Base-by-base conservation (phyloP, 2,329 filamentous ascomycete species). In the Pestalotiopsis sp. region DNA sequence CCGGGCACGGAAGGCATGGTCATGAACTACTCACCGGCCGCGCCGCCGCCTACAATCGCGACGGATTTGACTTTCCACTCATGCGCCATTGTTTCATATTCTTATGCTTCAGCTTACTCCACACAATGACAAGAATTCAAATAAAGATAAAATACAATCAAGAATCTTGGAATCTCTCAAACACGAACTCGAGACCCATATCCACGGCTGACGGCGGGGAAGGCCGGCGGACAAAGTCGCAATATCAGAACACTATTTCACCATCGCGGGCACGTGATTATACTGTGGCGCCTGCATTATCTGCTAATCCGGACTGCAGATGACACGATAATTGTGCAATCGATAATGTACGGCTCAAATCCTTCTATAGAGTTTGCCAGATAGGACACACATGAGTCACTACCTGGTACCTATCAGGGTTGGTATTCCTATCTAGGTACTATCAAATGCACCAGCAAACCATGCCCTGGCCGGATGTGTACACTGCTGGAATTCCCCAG, bases 41-140 rank as follows among this genome's bases (percentile, higher is more conserved):
- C 81, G 27, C 83, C 82, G 4, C 82, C 83, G 7, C 83, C 82
- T 61, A 84, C 80, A 41, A 84, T 77, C 23, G 82, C 81, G 5
- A 84, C 80, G 2, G 82, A 82, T 69, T 75, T 80, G 66, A 82
- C 78, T 13, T 69, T 70, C 67, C 70, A 71, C 20, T 75, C 69
- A 60, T 67, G 71, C 36, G 68, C 71, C 27, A 73, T 72, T 25
- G 38, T 67, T 60, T 31, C 31, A 57, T 62, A 58, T 56, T 66
- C 59, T n/a, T 9, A 17, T 52, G 45, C 17, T 25, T 7, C 62
- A 40, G n/a, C 45, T 58, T 36, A 17, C 12, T 23, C 9, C 6
- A 17, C 25, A n/a, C 9, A 38, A n/a, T 40, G 27, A 20, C 17
- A 52, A n/a, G 17, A 9, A 23, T 6, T n/a, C 31, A 63, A 63